Evolutionary conservation across 2,329 filamentous ascomycete species (phyloP), one percentile per base, ranked within the genome.

Genomic region (Fusarium hostae): DNA sequence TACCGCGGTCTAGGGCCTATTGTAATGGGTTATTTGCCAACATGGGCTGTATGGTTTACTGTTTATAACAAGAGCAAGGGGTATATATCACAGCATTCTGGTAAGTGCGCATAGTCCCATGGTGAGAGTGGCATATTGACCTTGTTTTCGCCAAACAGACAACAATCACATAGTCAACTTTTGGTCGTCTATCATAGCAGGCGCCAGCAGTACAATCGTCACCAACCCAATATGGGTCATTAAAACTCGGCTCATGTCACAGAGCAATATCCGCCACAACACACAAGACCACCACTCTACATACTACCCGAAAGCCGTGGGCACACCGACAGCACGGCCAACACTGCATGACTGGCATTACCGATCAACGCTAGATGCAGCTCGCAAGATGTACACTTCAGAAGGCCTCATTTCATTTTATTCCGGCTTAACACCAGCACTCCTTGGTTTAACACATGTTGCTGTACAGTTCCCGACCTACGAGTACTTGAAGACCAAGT

Each of bases 141-240:
- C 51, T 43, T 41, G 1, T n/a, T 41, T 18, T 57, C 34, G 32
- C 39, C 30, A 8, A 26, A 69, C 77, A 93, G 92, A 91, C 68
- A 95, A 94, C 79, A 89, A 89, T 77, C 91, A 93, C 83, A 80
- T 94, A 47, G 89, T 95, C 76, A 94, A 94, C 78, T 92, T 96
- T 73, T 95, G 93, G 85, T 96, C 96, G 26, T 97, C 96, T 13
- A 89, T 99, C 67, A 88, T 94, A 62, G 96, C 95, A 28, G 96
- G 96, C 58, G 94, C 91, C 68, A 97, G 93, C 83, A 98, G 95
- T 74, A 99, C 96, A 7, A 87, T 98, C 70, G 92, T 92, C 70
- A 99, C 96, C 28, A 99, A 98, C 81, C 96, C 96, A 2, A 99
- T 99, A 68, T 99, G 96, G 96, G 96, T 99, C 40, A 97, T 99